A percentile compares a stretch with the other conserved stretches of the same genome.
Conservation (phyloP, 225 moss, liverwort and hornwort genomes). For the Pseudisothecium myosuroides region DNA sequence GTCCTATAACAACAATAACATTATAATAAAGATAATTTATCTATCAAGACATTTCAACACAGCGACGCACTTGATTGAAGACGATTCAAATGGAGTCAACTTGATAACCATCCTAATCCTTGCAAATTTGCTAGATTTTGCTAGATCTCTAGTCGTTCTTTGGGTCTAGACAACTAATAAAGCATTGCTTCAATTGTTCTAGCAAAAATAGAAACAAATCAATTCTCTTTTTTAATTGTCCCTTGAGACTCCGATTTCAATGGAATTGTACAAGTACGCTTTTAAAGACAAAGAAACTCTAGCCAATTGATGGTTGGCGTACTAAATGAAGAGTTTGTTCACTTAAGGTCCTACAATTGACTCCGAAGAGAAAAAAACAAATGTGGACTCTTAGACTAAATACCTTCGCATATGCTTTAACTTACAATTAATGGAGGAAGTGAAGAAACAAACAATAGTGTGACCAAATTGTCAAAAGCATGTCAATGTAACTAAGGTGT, state of each 20-base stretch:
- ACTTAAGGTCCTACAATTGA: accelerated
- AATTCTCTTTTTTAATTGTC: background rate
- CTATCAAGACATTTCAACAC: accelerated
- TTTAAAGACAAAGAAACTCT: background rate
- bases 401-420: background rate
- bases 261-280: too few species aligned
- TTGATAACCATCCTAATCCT: accelerated
- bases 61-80: accelerated
- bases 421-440: accelerated
- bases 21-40: background rate
- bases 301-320: background rate
- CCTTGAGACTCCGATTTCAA: background rate
- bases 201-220: accelerated
- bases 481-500: background rate
- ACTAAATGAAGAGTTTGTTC: background rate
- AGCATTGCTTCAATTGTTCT: background rate
- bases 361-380: background rate
- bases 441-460: background rate
- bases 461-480: background rate
- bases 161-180: accelerated
- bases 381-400: background rate
- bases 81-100: background rate
- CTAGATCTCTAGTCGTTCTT: background rate
- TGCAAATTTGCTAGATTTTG: background rate
- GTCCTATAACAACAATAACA: background rate